phyloP scores from a whole-genome alignment of 2,329 filamentous ascomycete species.

The Aspergillus piperis region DNA sequence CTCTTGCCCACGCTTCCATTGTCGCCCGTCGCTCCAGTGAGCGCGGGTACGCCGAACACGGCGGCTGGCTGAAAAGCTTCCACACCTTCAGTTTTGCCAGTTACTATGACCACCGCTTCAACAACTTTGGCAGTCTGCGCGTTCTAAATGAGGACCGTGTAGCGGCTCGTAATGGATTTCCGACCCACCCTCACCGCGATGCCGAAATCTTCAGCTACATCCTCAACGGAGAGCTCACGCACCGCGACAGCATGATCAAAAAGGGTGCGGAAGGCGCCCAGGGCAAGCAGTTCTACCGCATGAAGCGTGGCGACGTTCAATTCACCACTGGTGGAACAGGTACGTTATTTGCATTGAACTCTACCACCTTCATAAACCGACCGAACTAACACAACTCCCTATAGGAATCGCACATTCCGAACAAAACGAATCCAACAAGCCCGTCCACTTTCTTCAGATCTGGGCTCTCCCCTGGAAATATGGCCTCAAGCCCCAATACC shows the following conservation, averaged over 20 bases:
- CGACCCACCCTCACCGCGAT: conserved; percentile 80
- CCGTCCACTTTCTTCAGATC: conserved; percentile 85
- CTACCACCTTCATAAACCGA: background rate
- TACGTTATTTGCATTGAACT: conserved; percentile 29
- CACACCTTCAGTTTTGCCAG: conserved; percentile 82
- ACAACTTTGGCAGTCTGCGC: conserved; percentile 72
- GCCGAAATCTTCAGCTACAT: conserved; percentile 91
- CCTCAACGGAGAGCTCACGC: conserved; percentile 80
- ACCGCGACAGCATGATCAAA: conserved; percentile 80
- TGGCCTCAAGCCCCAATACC: conserved; percentile 73
- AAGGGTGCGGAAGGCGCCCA: conserved; percentile 64
- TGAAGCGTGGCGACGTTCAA: conserved; percentile 80
- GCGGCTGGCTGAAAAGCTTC: conserved; percentile 84
- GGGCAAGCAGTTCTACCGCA: conserved; percentile 65
- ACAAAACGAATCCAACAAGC: conserved; percentile 70
- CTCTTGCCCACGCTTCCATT: conserved; percentile 69
- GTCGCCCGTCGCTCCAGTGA: conserved; percentile 69
- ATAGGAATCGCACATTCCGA: conserved; percentile 75
- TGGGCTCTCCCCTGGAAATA: conserved; percentile 79
- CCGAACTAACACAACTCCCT: background rate
- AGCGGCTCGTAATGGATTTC: conserved; percentile 71
- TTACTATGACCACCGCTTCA: conserved; percentile 67
- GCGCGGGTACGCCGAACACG: conserved; percentile 77
- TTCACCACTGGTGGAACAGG: conserved; percentile 85
- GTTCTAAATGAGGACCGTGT: conserved; percentile 91